A percentile compares a stretch with the other conserved stretches of the same genome.
phyloP scores from a whole-genome alignment of 2,329 filamentous ascomycete species.

The Xylaria hypoxylon region DNA sequence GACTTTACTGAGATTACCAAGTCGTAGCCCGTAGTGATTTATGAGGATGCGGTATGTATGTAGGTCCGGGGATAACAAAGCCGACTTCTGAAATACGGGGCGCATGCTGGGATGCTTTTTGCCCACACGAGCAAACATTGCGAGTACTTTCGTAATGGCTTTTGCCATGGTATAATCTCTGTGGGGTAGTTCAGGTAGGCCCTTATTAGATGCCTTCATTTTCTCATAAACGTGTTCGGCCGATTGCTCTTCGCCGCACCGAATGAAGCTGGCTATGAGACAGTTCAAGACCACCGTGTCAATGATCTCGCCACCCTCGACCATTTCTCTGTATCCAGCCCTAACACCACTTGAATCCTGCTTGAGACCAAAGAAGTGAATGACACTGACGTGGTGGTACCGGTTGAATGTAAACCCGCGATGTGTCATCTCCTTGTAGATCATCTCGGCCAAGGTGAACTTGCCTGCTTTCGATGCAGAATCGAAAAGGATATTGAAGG shows the following conservation, averaged over 20 bases:
- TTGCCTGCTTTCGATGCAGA: slow-evolving; percentile 87
- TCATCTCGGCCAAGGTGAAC: slow-evolving; percentile 83
- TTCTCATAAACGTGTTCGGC: slow-evolving; percentile 84
- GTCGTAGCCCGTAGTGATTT: slow-evolving; percentile 74
- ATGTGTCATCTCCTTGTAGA: slow-evolving; percentile 81
- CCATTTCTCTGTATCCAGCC: slow-evolving; percentile 82
- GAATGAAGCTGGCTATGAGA: slow-evolving; percentile 82
- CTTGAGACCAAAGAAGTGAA: slow-evolving; percentile 84
- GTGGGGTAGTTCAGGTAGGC: slow-evolving; percentile 55
- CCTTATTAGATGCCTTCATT: slow-evolving; percentile 76
- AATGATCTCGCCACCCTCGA: slow-evolving; percentile 87
- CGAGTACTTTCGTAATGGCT: slow-evolving; percentile 66
- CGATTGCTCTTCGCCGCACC: slow-evolving; percentile 78
- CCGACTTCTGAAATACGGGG: slow-evolving; percentile 66
- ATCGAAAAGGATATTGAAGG: slow-evolving; percentile 94
- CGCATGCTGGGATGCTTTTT: slow-evolving; percentile 67
- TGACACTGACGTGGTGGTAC: slow-evolving; percentile 83
- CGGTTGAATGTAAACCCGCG: slow-evolving; percentile 78
- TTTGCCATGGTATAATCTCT: slow-evolving; percentile 61
- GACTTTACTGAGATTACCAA: slow-evolving; percentile 79
- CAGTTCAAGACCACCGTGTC: slow-evolving; percentile 90
- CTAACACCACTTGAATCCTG: slow-evolving; percentile 79
- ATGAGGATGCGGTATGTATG: slow-evolving; percentile 85
- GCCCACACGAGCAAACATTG: slow-evolving; percentile 67
- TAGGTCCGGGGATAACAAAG: slow-evolving; percentile 78